phyloP scores from a whole-genome alignment of 2,329 filamentous ascomycete species.

The Fusarium caatingaense region DNA sequence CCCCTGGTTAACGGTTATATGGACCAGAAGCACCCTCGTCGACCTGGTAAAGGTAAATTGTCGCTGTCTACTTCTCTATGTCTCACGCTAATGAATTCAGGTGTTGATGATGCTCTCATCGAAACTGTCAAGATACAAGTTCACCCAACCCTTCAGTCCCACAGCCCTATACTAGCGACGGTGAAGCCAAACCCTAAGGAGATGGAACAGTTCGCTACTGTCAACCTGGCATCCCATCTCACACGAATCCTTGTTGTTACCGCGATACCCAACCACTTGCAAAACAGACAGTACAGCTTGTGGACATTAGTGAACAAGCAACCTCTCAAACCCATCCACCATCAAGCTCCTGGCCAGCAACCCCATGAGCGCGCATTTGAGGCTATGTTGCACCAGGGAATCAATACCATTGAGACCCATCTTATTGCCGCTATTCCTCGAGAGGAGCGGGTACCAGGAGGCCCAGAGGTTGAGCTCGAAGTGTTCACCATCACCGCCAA shows the following conservation, averaged over 20 bases:
- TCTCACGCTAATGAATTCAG: constrained; percentile 52
- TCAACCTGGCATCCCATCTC: constrained; percentile 75
- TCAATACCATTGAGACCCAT: constrained; percentile 83
- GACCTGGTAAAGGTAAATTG: constrained; percentile 56
- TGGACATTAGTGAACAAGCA: constrained; percentile 78
- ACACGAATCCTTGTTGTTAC: constrained; percentile 78
- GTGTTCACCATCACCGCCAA: constrained; percentile 81
- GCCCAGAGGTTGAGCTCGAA: constrained; percentile 79
- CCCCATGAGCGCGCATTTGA: constrained; percentile 78
- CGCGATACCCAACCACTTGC: constrained; percentile 70
- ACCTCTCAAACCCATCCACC: constrained; percentile 62
- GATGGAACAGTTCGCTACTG: constrained; percentile 77
- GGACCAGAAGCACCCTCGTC: constrained; percentile 54
- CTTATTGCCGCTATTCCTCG: constrained; percentile 76
- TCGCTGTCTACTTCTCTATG: no score
- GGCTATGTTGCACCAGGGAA: constrained; percentile 73
- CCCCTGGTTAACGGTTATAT: constrained; percentile 49
- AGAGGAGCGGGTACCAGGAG: constrained; percentile 66
- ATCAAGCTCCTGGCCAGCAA: constrained; percentile 66
- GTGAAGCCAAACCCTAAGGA: constrained; percentile 74
- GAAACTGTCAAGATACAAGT: constrained; percentile 73
- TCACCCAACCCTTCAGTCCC: constrained; percentile 72
- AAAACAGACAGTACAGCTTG: constrained; percentile 78
- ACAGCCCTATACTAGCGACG: constrained; percentile 71
- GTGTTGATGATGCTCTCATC: constrained; percentile 71